Conservation (phyloP, 163 green algal genomes). For the Smithsoniella earleae region DNA sequence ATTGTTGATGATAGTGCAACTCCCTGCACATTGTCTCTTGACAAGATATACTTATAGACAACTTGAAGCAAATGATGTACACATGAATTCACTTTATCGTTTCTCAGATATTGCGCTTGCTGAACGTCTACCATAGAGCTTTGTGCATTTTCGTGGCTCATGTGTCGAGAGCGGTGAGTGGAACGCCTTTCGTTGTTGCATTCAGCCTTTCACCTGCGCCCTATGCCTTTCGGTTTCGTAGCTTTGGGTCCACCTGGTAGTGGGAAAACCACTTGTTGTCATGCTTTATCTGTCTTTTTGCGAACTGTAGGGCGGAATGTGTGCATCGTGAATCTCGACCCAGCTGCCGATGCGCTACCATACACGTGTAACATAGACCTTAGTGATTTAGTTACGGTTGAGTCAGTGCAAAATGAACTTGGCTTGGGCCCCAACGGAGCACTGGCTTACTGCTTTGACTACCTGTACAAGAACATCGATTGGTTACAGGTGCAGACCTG, state of each 20-base stretch:
- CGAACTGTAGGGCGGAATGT: slow-evolving; percentile 44
- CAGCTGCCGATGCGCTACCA: slow-evolving; percentile 77
- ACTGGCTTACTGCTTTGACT: slow-evolving; percentile 90
- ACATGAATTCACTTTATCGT: no score
- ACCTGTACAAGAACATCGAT: slow-evolving; percentile 82
- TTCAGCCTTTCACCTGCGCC: no score
- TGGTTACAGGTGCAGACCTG: slow-evolving; percentile 57
- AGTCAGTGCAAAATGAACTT: slow-evolving; percentile 64
- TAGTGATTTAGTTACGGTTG: slow-evolving; percentile 71
- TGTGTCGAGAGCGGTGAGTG: no score
- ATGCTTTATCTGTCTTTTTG: slow-evolving; percentile 75
- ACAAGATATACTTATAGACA: no score
- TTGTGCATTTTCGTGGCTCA: no score
- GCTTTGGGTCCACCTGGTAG: slow-evolving; percentile 87
- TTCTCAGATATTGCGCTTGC: no score
- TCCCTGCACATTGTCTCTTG: no score
- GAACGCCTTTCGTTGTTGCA: no score
- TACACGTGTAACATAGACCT: slow-evolving; percentile 82
- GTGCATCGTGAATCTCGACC: slow-evolving; percentile 90
- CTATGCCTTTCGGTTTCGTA: slow-evolving; percentile 94
- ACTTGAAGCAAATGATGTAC: no score
- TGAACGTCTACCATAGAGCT: no score
- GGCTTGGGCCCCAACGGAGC: slow-evolving; percentile 89
- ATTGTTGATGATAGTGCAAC: no score
- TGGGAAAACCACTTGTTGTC: slow-evolving; percentile 90